Conservation (phyloP, 306 rosid genomes). For the Cercis canadensis region DNA sequence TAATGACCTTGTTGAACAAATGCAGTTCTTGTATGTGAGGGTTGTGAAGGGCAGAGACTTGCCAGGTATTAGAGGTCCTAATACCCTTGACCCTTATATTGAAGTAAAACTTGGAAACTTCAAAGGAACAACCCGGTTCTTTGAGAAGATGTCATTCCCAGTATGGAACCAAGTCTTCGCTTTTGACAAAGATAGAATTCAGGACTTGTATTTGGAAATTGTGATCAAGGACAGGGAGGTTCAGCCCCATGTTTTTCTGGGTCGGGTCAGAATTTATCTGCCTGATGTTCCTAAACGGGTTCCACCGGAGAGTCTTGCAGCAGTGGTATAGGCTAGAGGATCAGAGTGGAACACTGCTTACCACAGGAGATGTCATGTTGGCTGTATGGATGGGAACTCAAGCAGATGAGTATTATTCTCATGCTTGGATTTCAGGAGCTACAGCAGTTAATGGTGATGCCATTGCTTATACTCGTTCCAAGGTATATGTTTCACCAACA, state of each 20-base stretch:
- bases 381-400: slow-evolving; percentile 61
- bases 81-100: slow-evolving; percentile 9
- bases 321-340: slow-evolving; percentile 49
- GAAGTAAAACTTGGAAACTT: slow-evolving; percentile 52
- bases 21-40: slow-evolving; percentile 52
- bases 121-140: slow-evolving; percentile 40
- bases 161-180: slow-evolving; percentile 52
- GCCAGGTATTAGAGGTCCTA: too few species aligned
- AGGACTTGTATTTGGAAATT: slow-evolving; percentile 14
- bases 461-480: slow-evolving; percentile 38
- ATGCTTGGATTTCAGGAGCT: slow-evolving; percentile 48
- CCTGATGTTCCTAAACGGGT: slow-evolving; percentile 39
- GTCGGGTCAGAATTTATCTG: slow-evolving; percentile 23
- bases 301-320: slow-evolving; percentile 47
- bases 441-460: slow-evolving; percentile 24
- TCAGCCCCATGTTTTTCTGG: slow-evolving; percentile 18
- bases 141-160: slow-evolving; percentile 20
- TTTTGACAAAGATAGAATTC: slow-evolving; percentile 40
- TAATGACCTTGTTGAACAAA: slow-evolving; percentile 60
- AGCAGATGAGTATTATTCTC: slow-evolving; percentile 47
- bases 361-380: slow-evolving; percentile 50
- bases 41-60: slow-evolving; percentile 44
- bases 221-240: slow-evolving; percentile 28
- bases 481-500: slow-evolving; percentile 52
- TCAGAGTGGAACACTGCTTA: slow-evolving; percentile 11